Percentiles rank a stretch among this genome's conserved stretches.
These are phyloP conservation scores for Aspergillus fumigatus DNA, from an alignment of 2,329 filamentous ascomycete species.

Conservation along the genomic window DNA sequence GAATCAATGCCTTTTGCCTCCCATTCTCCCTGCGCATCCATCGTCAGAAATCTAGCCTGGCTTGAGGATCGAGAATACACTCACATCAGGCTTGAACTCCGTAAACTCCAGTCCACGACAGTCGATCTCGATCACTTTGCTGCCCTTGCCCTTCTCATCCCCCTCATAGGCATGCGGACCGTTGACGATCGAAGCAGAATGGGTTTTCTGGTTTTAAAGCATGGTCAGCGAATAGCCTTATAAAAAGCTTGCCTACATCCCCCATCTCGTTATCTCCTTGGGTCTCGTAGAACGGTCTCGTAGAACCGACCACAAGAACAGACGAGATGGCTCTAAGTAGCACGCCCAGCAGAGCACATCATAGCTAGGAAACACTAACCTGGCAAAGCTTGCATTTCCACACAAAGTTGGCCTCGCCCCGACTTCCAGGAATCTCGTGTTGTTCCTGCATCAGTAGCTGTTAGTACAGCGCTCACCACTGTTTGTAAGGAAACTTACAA, in stretches of 20 bases:
- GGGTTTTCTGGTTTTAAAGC: constrained; percentile 30
- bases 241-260: not conserved
- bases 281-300: not conserved
- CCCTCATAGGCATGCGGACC: constrained; percentile 63
- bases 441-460: constrained; percentile 57
- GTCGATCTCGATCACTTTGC: constrained; percentile 85
- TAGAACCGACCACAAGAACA: not conserved
- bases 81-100: constrained; percentile 84
- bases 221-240: not conserved
- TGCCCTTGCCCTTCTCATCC: constrained; percentile 55
- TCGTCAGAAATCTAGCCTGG: constrained; percentile 3
- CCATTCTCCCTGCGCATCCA: constrained; percentile 69
- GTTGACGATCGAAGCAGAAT: constrained; percentile 74
- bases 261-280: not conserved
- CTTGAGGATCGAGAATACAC: constrained; percentile 14
- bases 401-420: constrained; percentile 98
- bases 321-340: not conserved
- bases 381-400: constrained; percentile 99
- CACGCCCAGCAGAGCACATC: not conserved
- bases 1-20: constrained; percentile 77
- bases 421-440: constrained; percentile 86
- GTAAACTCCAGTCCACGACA: constrained; percentile 90
- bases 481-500: constrained; percentile 55
- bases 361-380: constrained; percentile 47
- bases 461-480: not conserved